phyloP scores from a whole-genome alignment of 2,329 filamentous ascomycete genomes.

The Teratosphaeria zuluensis region DNA sequence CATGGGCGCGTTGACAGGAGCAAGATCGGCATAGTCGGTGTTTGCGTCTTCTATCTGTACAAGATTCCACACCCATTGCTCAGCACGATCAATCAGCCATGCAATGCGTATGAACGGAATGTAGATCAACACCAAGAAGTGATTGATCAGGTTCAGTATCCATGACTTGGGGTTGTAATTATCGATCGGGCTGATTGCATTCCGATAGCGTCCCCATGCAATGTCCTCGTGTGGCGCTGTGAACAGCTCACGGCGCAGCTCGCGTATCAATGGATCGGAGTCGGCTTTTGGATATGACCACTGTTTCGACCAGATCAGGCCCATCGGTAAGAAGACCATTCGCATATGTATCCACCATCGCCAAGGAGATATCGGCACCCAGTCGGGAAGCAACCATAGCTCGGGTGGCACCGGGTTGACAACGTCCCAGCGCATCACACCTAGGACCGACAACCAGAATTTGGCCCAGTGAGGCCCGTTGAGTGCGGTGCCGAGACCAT shows the following conservation, averaged over 20 bases:
- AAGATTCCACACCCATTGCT: slow-evolving; percentile 71
- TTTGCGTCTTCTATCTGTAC: slow-evolving; percentile 90
- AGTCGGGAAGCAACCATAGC: slow-evolving; percentile 54
- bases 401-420: slow-evolving; percentile 93
- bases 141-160: slow-evolving; percentile 70
- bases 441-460: slow-evolving; percentile 81
- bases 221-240: slow-evolving; percentile 68
- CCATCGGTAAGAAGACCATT: slow-evolving; percentile 91
- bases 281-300: slow-evolving; percentile 60
- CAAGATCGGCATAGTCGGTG: slow-evolving; percentile 75
- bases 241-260: slow-evolving; percentile 73
- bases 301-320: slow-evolving; percentile 73
- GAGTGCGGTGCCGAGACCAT: slow-evolving; percentile 75
- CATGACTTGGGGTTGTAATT: slow-evolving; percentile 91
- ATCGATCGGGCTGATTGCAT: slow-evolving; percentile 68
- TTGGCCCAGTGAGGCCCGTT: slow-evolving; percentile 93
- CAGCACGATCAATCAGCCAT: slow-evolving; percentile 58
- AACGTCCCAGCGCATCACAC: slow-evolving; percentile 77
- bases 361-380: slow-evolving; percentile 26
- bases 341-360: slow-evolving; percentile 74
- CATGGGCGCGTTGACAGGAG: slow-evolving; percentile 83
- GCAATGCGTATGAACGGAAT: slow-evolving; percentile 64
- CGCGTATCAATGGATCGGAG: slow-evolving; percentile 57
- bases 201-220: slow-evolving; percentile 66
- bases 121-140: slow-evolving; percentile 69